Base-by-base conservation (phyloP, 306 rosid species). In the Pterocarpus santalinus region DNA sequence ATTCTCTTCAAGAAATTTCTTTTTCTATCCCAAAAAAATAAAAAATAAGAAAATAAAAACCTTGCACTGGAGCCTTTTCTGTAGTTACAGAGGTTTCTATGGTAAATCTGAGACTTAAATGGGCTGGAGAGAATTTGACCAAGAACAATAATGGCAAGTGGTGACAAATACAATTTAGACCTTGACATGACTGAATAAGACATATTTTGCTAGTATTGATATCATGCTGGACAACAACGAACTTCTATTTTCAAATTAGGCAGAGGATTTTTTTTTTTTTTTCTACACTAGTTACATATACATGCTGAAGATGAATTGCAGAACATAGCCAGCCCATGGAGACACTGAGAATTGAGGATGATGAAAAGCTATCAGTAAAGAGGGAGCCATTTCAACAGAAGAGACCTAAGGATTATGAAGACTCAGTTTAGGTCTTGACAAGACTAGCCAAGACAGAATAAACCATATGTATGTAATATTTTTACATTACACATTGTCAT, bases 391-490 rank as follows among this genome's bases (percentile, higher is more conserved):
- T 60, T 60, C 69, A 63, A 63, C 22, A 33, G 36, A 1, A 60
- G 30, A 39, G 65, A 63, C 65, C 35, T 2, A 53, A 9, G 33
- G 35, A 16, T 17, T 10, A 73, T 16, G 68, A 57, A 55, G 49
- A 73, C 16, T 38, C 28, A n/a, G 30, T 14, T 73, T 57, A 57
- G 78, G 78, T 57, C 67, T 39, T 16, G 36, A 73, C 55, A 38
- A 73, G 41, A 38, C 39, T 38, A 57, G 10, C 16, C 22, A 56
- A 14, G 8, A 70, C 30, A 38, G 67, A 43, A 38, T 39, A 6
- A 72, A 41, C 11, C 28, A 22, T 22, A 22, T 22, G 28, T 22
- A 22, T 22, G 28, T 22, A 22, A 22, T 53, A 53, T 15, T 53
- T 51, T 53, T n/a, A 52, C 17, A 15, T 13, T 16, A 17, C 35